Evolutionary conservation across 345 rosid genomes (phyloP).

Genomic region (Murraya koenigii): DNA sequence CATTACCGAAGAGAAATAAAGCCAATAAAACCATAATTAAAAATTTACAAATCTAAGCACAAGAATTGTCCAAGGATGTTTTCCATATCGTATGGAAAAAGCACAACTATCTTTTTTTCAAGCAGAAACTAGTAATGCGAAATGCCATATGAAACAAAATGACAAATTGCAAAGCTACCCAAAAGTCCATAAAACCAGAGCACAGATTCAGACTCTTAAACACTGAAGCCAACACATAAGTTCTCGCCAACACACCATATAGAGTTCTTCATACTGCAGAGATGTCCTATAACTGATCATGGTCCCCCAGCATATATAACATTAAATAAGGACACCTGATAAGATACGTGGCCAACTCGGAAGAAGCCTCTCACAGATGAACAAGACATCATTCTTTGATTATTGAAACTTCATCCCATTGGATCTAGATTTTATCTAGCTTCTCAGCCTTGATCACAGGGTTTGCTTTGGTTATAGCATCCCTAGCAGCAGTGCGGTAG

Average conservation of each 20-base stretch:
- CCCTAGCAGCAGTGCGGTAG: slow-evolving; percentile 72
- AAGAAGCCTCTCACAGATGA: slow-evolving; percentile 15
- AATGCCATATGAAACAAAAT: slow-evolving; percentile 23
- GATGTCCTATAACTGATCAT: slow-evolving; percentile 28
- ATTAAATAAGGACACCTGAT: slow-evolving; percentile 39
- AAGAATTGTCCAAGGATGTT: not conserved
- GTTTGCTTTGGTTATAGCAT: slow-evolving; percentile 84
- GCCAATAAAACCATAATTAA: slow-evolving; percentile 17
- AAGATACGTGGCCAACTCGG: slow-evolving; percentile 29
- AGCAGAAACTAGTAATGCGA: slow-evolving; percentile 23
- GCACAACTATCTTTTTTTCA: slow-evolving; percentile 24
- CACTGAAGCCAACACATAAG: slow-evolving; percentile 38
- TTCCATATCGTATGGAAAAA: slow-evolving; percentile 21
- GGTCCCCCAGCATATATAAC: slow-evolving; percentile 28
- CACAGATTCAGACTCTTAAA: slow-evolving; percentile 33
- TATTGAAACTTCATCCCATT: slow-evolving; percentile 4
- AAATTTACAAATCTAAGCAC: slow-evolving; percentile 20
- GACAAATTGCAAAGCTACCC: slow-evolving; percentile 28
- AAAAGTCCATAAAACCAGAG: slow-evolving; percentile 41
- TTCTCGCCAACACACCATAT: slow-evolving; percentile 36
- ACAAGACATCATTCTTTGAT: slow-evolving; percentile 27
- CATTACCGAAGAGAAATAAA: not conserved
- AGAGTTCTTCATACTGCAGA: slow-evolving; percentile 35
- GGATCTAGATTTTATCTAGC: slow-evolving; percentile 72
- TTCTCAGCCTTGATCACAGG: slow-evolving; percentile 90